Base-by-base conservation (phyloP, 257 asterid species). In the Cruciata laevipes region DNA sequence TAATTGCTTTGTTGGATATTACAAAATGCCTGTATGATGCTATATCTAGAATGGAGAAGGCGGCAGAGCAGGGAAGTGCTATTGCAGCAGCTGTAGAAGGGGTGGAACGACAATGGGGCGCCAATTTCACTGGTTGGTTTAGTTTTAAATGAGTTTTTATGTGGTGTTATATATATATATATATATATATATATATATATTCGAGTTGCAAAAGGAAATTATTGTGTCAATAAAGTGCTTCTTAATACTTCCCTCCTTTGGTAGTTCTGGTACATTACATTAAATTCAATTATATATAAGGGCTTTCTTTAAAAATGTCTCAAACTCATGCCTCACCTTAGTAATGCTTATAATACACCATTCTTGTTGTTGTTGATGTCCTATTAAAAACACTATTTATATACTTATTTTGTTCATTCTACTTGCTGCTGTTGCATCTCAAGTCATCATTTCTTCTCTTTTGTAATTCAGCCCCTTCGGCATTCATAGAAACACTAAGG, bases 71-170 rank as follows among this genome's bases (percentile, higher is more conserved):
- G 77, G 97, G 99, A 68, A 93, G 89, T 77, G 99, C 96, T 40
- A 86, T 93, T 77, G 99, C 97, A 27, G 96, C 96, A 1, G 96
- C 99, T 70, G 97, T 90, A 73, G 97, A 93, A 90, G 99, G 97
- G 60, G 96, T 93, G 71, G 95, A 93, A 75, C 94, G 95, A 32
- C 99, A 88, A 75, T 88, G 82, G 73, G 95, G 99, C 62, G 83
- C 83, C 86, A 88, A 82, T 79, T 84, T 86, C 33, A 68, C 95
- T 24, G 96, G 98, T 89, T 67, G 73, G 93, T 86, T 75, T 63
- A 61, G 42, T 63, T n/a, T 69, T 62, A 18, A 25, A 32, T 8
- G 13, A 32, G 33, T 58, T 38, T 30, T 25, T 9, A 3, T 17
- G 25, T 56, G 32, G 23, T 12, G 6, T 62, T 52, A 6, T 52